phyloP scores from a whole-genome alignment of 139 green algal species.

The Mychonastes homosphaera region DNA sequence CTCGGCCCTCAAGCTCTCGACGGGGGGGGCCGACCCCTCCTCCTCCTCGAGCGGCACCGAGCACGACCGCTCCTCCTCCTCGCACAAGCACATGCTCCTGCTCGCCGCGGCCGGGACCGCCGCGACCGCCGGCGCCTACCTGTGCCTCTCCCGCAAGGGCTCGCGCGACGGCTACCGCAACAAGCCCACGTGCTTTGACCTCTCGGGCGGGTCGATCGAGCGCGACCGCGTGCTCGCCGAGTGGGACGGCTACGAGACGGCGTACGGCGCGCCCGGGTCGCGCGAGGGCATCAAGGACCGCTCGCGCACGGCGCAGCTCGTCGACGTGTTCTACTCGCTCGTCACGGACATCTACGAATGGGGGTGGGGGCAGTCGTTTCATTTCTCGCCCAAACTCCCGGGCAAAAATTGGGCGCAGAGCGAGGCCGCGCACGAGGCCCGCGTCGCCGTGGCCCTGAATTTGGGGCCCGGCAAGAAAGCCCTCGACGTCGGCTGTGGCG shows the following conservation, averaged over 20 bases:
- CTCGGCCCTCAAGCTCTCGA: too few species aligned
- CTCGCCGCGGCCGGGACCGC: too few species aligned
- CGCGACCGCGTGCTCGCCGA: constrained; percentile 44
- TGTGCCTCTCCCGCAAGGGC: too few species aligned
- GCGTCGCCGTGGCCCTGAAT: constrained; percentile 56
- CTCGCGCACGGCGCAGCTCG: constrained; percentile 41
- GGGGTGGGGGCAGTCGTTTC: constrained; percentile 94
- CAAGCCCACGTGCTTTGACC: constrained; percentile 49
- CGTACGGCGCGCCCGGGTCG: constrained; percentile 37
- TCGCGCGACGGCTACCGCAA: constrained; percentile 16
- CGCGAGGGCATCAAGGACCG: constrained; percentile 38
- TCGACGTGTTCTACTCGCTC: constrained; percentile 63
- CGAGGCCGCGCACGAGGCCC: constrained; percentile 82
- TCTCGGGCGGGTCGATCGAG: constrained; percentile 56
- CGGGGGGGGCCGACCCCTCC: too few species aligned
- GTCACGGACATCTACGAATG: constrained; percentile 98
- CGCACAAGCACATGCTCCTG: too few species aligned
- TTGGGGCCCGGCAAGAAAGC: constrained; percentile 54
- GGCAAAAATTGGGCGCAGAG: constrained; percentile 47
- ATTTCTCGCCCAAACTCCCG: constrained; percentile 88
- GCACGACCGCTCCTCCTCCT: too few species aligned
- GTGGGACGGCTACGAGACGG: constrained; percentile 43
- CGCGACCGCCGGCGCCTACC: too few species aligned
- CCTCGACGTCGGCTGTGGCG: constrained; percentile 92
- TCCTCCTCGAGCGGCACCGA: too few species aligned